These are phyloP conservation scores for Geranium rotundifolium DNA, from an alignment of 345 rosid genomes.

Conservation along the genomic window DNA sequence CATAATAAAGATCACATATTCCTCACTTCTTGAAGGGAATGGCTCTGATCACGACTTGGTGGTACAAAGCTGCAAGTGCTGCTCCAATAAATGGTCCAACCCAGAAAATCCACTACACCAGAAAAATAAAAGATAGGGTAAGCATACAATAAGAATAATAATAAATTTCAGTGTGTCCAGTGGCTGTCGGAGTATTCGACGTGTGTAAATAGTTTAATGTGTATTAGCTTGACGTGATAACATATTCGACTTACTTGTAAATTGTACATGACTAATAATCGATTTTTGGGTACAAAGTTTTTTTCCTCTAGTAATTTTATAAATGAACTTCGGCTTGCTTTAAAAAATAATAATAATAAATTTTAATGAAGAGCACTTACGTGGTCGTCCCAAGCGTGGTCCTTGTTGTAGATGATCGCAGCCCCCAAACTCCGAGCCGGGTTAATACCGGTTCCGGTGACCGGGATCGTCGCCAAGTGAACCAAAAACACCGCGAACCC, in stretches of 20 bases:
- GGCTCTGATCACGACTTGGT: conserved; percentile 43
- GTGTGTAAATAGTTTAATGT: too few relatives aligned
- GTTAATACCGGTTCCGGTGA: conserved; percentile 42
- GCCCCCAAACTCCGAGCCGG: conserved; percentile 48
- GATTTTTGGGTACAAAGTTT: too few relatives aligned
- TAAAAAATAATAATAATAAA: too few relatives aligned
- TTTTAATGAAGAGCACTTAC: conserved; percentile 17
- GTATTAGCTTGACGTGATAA: too few relatives aligned
- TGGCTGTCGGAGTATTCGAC: too few relatives aligned
- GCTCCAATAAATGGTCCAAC: conserved; percentile 52
- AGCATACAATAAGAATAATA: too few relatives aligned
- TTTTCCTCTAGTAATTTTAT: too few relatives aligned
- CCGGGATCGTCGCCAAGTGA: conserved; percentile 42
- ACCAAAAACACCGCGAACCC: conserved; percentile 49
- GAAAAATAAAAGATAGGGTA: background rate
- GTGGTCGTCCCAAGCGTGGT: conserved; percentile 40
- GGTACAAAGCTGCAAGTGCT: conserved; percentile 44
- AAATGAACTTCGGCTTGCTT: too few relatives aligned
- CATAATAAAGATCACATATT: too few relatives aligned
- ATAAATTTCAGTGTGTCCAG: too few relatives aligned
- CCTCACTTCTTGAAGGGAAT: conserved; percentile 26
- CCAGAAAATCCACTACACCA: conserved; percentile 39
- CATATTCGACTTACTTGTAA: too few relatives aligned
- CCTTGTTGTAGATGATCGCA: conserved; percentile 33
- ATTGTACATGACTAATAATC: too few relatives aligned